These are phyloP conservation scores for Saposhnikovia divaricata DNA, from an alignment of 129 eudicot genomes.

Conservation along the genomic window DNA sequence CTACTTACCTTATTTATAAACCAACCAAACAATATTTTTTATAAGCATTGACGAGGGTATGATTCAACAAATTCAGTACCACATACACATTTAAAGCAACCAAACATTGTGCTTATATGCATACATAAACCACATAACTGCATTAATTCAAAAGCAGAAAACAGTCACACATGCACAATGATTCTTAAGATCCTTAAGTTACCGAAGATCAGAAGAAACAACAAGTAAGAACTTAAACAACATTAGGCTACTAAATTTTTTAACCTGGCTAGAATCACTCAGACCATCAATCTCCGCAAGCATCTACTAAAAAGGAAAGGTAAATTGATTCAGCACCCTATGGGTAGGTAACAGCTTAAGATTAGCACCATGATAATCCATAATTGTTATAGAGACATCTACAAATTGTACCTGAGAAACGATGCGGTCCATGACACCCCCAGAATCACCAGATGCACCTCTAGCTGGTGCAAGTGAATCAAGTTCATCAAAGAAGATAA, in stretches of 20 bases:
- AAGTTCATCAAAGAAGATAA: conserved; percentile 92
- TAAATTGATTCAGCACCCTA: conserved; percentile 12
- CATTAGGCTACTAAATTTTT: conserved; percentile 11
- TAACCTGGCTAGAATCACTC: conserved; percentile 80
- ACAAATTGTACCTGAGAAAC: conserved; percentile 74
- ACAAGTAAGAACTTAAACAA: conserved; percentile 12
- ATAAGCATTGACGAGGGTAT: not conserved
- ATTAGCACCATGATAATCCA: not conserved
- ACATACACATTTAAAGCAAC: not conserved
- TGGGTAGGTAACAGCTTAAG: not conserved
- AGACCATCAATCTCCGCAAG: conserved; percentile 99
- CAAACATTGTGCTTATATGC: not conserved
- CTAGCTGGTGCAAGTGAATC: conserved; percentile 99
- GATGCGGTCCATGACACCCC: conserved; percentile 98
- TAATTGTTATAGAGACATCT: not conserved
- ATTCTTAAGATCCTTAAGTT: conserved; percentile 2
- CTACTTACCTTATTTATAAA: too few species aligned
- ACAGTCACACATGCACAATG: not conserved
- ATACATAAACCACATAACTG: not conserved
- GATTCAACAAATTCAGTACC: not conserved
- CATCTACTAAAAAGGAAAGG: conserved; percentile 51
- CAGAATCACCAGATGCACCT: conserved; percentile 99
- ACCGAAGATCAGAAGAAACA: not conserved
- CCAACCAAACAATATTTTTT: not conserved
- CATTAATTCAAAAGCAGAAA: not conserved